These are phyloP conservation scores for Diaporthe sp. DNA, from an alignment of 2,329 filamentous ascomycete species.

Conservation along the genomic window DNA sequence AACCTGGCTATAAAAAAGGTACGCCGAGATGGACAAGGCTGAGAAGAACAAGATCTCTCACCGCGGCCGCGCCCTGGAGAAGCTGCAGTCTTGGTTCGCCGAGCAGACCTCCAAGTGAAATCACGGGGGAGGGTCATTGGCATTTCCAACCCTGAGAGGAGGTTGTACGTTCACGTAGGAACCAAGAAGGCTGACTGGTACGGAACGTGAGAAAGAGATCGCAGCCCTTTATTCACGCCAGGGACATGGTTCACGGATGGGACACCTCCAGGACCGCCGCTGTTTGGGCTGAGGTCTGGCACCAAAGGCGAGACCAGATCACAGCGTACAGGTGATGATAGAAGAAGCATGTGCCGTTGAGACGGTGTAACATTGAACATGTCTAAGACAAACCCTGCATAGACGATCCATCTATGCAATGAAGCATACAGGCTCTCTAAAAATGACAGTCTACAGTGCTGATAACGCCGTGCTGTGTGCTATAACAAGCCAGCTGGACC, in stretches of 20 bases:
- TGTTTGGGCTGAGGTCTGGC: no score
- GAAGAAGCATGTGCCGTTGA: not conserved
- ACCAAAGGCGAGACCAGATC: not conserved
- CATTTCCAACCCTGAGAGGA: not conserved
- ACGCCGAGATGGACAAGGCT: conserved; percentile 93
- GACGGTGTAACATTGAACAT: not conserved
- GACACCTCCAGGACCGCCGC: no score
- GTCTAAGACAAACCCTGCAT: not conserved
- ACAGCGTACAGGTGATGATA: not conserved
- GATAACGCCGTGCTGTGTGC: conserved; percentile 28
- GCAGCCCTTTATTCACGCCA: no score
- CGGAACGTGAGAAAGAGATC: not conserved
- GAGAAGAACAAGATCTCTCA: conserved; percentile 96
- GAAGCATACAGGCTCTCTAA: conserved; percentile 2
- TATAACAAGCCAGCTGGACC: conserved; percentile 15
- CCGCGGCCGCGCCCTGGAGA: conserved; percentile 86
- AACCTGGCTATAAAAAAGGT: conserved; percentile 57
- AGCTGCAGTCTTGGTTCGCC: conserved; percentile 86
- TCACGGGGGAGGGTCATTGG: not conserved
- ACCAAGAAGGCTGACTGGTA: no score
- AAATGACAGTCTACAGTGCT: conserved; percentile 9
- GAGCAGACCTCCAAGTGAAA: conserved; percentile 50
- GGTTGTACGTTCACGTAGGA: not conserved
- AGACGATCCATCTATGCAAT: conserved; percentile 1
- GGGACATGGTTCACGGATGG: not conserved